These are phyloP conservation scores for Tricholoma terreum DNA, from an alignment of 768 basidiomycete species.

Conservation along the genomic window DNA sequence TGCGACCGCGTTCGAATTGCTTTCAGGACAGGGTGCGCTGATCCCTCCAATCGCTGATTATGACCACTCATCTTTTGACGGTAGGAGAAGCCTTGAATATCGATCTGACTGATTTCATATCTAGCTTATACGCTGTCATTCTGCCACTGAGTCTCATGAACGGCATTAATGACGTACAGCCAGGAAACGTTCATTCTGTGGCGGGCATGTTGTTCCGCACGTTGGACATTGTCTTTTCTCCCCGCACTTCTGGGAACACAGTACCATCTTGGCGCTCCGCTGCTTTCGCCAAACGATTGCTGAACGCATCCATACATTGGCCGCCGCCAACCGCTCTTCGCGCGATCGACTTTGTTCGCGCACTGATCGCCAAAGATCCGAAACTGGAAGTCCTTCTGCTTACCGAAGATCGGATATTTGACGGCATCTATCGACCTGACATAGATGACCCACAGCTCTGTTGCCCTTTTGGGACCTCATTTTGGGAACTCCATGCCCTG, in stretches of 20 bases:
- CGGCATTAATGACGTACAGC: conserved; percentile 40
- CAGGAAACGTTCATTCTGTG: conserved; percentile 32
- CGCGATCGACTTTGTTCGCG: conserved; percentile 69
- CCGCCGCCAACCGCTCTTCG: conserved; percentile 62
- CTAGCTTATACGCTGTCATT: conserved; percentile 79
- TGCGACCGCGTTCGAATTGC: conserved; percentile 94
- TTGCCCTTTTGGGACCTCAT: conserved; percentile 78
- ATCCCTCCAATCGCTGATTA: conserved; percentile 8
- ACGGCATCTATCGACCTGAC: conserved; percentile 83
- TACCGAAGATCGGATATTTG: conserved; percentile 79
- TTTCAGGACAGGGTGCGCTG: conserved; percentile 86
- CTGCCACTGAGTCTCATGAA: conserved; percentile 66
- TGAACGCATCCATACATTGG: conserved; percentile 80
- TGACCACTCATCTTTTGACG: conserved; percentile 12
- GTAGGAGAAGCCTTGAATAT: conserved; percentile 96
- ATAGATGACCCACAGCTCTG: conserved; percentile 86
- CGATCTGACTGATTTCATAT: conserved; percentile 87
- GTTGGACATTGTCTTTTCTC: conserved; percentile 77
- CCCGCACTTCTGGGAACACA: conserved; percentile 52
- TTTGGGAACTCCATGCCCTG: conserved; percentile 80
- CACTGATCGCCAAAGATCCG: conserved; percentile 71
- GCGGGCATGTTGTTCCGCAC: conserved; percentile 85
- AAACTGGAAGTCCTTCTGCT: conserved; percentile 81
- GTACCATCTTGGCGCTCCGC: conserved; percentile 75
- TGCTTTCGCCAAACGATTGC: conserved; percentile 91